phyloP scores from a whole-genome alignment of 192 early-diverging fungal species.

The Phycomyces blakesleeanus region DNA sequence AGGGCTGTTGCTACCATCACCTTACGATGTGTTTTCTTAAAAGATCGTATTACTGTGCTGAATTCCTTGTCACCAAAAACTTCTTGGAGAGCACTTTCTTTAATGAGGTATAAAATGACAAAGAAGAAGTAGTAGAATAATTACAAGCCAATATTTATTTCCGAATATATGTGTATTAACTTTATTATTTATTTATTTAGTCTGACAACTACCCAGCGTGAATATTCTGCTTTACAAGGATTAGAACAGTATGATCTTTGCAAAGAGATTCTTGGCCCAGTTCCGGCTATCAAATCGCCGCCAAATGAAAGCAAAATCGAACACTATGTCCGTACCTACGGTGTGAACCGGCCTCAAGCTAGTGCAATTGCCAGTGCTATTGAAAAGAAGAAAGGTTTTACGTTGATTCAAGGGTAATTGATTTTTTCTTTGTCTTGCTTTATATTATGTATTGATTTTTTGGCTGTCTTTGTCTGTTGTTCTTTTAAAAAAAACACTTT shows the following conservation, averaged over 20 bases:
- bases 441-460: no score
- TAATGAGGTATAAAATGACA: slow-evolving; percentile 35
- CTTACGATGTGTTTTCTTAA: slow-evolving; percentile 42
- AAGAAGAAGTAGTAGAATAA: slow-evolving; percentile 8
- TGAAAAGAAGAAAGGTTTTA: slow-evolving; percentile 67
- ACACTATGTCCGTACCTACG: slow-evolving; percentile 35
- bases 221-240: slow-evolving; percentile 73
- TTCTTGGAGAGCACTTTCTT: slow-evolving; percentile 39
- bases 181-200: slow-evolving; percentile 24
- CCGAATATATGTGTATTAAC: neutral
- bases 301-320: neutral
- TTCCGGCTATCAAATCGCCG: slow-evolving; percentile 38
- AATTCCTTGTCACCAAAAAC: slow-evolving; percentile 42
- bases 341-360: slow-evolving; percentile 93
- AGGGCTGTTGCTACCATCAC: slow-evolving; percentile 44
- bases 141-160: slow-evolving; percentile 7
- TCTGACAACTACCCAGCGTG: slow-evolving; percentile 75
- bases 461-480: no score
- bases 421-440: neutral
- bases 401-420: slow-evolving; percentile 78
- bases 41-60: slow-evolving; percentile 39
- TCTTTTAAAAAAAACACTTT: no score
- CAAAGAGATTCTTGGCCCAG: slow-evolving; percentile 62
- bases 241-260: slow-evolving; percentile 60
- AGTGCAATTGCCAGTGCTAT: slow-evolving; percentile 72